These are phyloP conservation scores for Chalaropsis ovoidea DNA, from an alignment of 2,329 filamentous ascomycete species.

Conservation along the genomic window DNA sequence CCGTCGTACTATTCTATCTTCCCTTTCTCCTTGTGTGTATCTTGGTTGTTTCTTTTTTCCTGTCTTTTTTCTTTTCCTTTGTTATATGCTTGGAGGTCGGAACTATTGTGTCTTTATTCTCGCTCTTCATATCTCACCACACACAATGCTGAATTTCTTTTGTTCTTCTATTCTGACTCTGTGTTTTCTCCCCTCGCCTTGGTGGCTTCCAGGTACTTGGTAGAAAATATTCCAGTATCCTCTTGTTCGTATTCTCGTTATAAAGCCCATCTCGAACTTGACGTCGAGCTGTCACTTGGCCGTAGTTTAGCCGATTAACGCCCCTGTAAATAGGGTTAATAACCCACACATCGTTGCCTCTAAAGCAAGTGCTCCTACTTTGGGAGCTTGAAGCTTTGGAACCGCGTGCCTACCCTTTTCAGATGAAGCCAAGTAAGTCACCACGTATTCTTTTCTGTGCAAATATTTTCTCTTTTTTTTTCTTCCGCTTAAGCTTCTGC, in stretches of 20 bases:
- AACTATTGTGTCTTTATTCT: conserved; percentile 11
- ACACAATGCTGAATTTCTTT: not conserved
- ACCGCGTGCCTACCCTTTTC: not conserved
- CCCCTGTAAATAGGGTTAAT: too few species aligned
- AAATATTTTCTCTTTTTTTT: not conserved
- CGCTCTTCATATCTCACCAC: conserved; percentile 3
- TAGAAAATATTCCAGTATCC: not conserved
- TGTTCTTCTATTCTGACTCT: not conserved
- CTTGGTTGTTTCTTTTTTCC: not conserved
- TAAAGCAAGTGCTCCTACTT: not conserved
- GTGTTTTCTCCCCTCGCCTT: not conserved
- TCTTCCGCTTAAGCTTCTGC: not conserved
- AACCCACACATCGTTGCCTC: too few species aligned
- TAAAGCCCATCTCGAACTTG: too few species aligned
- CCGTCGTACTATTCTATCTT: conserved; percentile 4
- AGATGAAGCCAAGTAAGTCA: not conserved
- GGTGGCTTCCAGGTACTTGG: not conserved
- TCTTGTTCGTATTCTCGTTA: too few species aligned
- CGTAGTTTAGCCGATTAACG: not conserved
- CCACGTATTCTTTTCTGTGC: not conserved
- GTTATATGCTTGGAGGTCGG: not conserved
- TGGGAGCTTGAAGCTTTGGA: not conserved
- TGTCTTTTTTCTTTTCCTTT: conserved; percentile 8
- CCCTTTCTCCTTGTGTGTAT: not conserved
- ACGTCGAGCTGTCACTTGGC: not conserved